Evolutionary conservation across 768 basidiomycete species (phyloP), one percentile per base, ranked within the genome.

Genomic region (Termitomyces sp.): DNA sequence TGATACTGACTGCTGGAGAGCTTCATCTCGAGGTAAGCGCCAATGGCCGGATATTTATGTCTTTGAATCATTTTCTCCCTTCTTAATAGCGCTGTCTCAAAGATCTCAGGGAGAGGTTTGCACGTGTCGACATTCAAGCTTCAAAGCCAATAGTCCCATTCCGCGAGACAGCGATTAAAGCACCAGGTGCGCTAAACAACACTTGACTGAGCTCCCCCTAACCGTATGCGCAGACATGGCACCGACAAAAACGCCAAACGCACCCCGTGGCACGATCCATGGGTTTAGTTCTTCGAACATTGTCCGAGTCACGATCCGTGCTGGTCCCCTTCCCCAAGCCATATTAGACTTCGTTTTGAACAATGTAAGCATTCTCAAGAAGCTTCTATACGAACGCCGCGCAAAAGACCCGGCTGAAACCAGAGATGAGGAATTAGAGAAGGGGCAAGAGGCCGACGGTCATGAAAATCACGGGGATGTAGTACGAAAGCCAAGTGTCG

Each of bases 131-230:
- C 48, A 94, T 99, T 32, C 93, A 94, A 64, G 87, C 89, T 2
- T 98, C 95, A 1, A 86, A 94, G 64, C 94, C 95, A 0, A 98
- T 98, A 57, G 97, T 99, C 3, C 97, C 97, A 12, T 99, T 98
- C 77, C 83, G 97, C 42, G 97, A 98, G 72, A 98, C 97, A 0
- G 91, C 92, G 0, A 82, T 96, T 14, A 89, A 84, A 64, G 92
- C 79, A 3, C 67, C 78, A 64, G 93, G 93, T 91, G 66, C 26
- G 66, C 64, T 3, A 28, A 50, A 26, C 20, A 30, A 12, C 20
- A 42, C 26, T 36, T 42, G 48, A 53, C 26, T 20, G 10, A 35
- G 28, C 33, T 43, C 24, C 36, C 32, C 20, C 53, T 61, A 20
- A 51, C 24, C 43, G 16, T 53, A n/a, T 26, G 3, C 4, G 6